Base-by-base conservation (phyloP, 163 green algal species). In the Scenedesmus sp. region DNA sequence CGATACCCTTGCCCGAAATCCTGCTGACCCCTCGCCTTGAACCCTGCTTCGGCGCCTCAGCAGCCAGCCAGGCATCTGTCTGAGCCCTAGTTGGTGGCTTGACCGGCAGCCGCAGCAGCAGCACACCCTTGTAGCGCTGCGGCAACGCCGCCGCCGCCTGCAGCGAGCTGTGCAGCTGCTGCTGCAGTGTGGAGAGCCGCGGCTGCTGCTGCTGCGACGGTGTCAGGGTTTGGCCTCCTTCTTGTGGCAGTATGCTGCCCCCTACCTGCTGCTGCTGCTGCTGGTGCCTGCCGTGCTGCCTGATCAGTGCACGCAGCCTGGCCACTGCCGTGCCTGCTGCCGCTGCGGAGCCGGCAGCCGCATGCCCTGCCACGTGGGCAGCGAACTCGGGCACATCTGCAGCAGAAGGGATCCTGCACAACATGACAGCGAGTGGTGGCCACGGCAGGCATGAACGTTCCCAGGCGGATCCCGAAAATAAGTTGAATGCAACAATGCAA, bases 51-150 rank as follows among this genome's bases (percentile, higher is more conserved):
- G 44, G 40, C 81, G 82, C 53, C 82, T 92, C 82, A 9, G 76
- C 92, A 9, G 76, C 79, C 40, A 95, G 82, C 94, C 95, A 97
- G 22, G 78, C 90, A 49, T 96, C 91, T 46, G 90, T 94, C 24
- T 93, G 73, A 9, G 78, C 42, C 1, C 86, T 86, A 20, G 37
- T 91, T 35, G 95, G 95, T 0, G 95, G 94, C n/a, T 68, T 82
- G 15, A 89, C n/a, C n/a, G 88, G 88, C 65, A 88, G 81, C 40
- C 42, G 84, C n/a, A 89, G 59, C 68, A 82, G 49, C 35, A 89
- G 18, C 26, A 92, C 61, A 42, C 81, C 88, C 12, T 43, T 33
- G 35, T 73, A 92, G 26, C 88, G 88, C 61, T 92, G 88, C 65
- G 88, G 88, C 37, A 89, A 43, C 9, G 43, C 44, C 1, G 81